Conservation (phyloP, 2,329 filamentous ascomycete genomes). For the Stemphylium beticola region DNA sequence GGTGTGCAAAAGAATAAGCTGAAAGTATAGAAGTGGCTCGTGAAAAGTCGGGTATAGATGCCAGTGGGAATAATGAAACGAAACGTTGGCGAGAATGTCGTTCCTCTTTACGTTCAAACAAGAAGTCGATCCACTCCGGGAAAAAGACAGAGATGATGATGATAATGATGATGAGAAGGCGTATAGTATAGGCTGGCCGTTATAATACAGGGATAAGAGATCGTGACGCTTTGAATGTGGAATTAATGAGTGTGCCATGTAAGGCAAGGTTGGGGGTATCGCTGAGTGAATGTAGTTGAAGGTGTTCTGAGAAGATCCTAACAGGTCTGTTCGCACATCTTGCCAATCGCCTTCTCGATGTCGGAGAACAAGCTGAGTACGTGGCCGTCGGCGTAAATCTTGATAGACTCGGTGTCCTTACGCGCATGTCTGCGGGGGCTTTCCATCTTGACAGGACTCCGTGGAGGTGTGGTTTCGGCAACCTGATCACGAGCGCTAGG, state of each 20-base stretch:
- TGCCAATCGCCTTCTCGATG: slow-evolving; percentile 51
- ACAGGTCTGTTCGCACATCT: slow-evolving; percentile 52
- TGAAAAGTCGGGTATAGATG: slow-evolving; percentile 13
- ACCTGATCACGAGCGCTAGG: slow-evolving; percentile 35
- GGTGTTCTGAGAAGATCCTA: slow-evolving; percentile 25
- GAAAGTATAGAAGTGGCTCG: slow-evolving; percentile 5
- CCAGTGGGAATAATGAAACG: slow-evolving; percentile 8
- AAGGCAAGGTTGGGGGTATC: slow-evolving; percentile 20
- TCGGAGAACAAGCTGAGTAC: slow-evolving; percentile 51
- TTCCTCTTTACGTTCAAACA: slow-evolving; percentile 14
- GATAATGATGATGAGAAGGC: slow-evolving; percentile 15
- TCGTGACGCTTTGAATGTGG: slow-evolving; percentile 15
- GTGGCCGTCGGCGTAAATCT: slow-evolving; percentile 52
- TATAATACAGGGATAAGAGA: slow-evolving; percentile 27
- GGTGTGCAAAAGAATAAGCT: slow-evolving; percentile 16
- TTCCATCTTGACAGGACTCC: slow-evolving; percentile 48
- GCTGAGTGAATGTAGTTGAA: slow-evolving; percentile 10
- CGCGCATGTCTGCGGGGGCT: slow-evolving; percentile 43
- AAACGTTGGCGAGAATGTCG: slow-evolving; percentile 7
- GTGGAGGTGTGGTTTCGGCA: slow-evolving; percentile 47
- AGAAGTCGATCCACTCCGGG: slow-evolving; percentile 14
- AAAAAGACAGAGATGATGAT: slow-evolving; percentile 12
- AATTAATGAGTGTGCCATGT: slow-evolving; percentile 31
- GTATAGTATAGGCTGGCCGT: slow-evolving; percentile 33
- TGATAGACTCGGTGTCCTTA: slow-evolving; percentile 52